Conservation (phyloP, 257 asterid species). For the Fraxinus cuspidata region DNA sequence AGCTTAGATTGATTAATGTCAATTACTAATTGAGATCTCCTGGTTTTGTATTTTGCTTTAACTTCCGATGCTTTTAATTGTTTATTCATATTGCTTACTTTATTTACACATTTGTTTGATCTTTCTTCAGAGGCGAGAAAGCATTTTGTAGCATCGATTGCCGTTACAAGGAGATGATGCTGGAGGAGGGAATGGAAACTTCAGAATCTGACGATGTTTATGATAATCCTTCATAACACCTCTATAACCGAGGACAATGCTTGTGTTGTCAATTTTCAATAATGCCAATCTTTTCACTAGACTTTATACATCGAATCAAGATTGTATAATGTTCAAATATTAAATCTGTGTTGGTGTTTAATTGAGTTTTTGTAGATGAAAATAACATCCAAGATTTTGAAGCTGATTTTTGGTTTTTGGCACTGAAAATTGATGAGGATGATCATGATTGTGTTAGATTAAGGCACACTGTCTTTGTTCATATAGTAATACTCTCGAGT, state of each 20-base stretch:
- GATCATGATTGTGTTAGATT: slow-evolving; percentile 2
- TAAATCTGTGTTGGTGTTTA: slow-evolving; percentile 36
- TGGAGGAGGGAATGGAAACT: slow-evolving; percentile 46
- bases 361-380: slow-evolving; percentile 20
- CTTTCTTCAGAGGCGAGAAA: slow-evolving; percentile 63
- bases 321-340: slow-evolving; percentile 27
- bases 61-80: not conserved
- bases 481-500: slow-evolving; percentile 22
- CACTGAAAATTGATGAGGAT: slow-evolving; percentile 14
- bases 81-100: not conserved
- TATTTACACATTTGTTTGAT: not conserved
- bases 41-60: not conserved
- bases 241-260: slow-evolving; percentile 5
- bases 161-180: slow-evolving; percentile 57
- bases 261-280: slow-evolving; percentile 6
- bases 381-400: slow-evolving; percentile 16
- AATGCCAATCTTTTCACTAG: slow-evolving; percentile 14
- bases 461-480: slow-evolving; percentile 14
- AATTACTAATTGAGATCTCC: not conserved
- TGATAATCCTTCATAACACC: slow-evolving; percentile 31
- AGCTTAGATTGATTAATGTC: slow-evolving; percentile 8
- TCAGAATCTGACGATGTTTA: slow-evolving; percentile 36
- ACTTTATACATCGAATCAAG: slow-evolving; percentile 29
- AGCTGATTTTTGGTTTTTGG: slow-evolving; percentile 24
- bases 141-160: slow-evolving; percentile 78